phyloP scores from a whole-genome alignment of 345 rosid genomes.

The Cochlearia excelsa region DNA sequence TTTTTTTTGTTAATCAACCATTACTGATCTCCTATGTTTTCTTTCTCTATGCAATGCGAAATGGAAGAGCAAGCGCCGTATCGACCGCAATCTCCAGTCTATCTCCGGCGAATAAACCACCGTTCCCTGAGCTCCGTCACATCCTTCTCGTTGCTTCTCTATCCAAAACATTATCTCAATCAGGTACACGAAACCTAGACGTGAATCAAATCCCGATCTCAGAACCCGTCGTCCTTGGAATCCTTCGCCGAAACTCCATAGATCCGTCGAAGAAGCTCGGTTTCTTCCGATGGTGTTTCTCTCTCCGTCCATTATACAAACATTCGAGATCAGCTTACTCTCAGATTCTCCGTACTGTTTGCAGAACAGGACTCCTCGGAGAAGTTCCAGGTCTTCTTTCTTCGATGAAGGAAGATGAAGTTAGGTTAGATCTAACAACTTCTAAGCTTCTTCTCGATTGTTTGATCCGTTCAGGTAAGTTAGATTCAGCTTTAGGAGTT shows the following conservation, averaged over 20 bases:
- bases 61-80: constrained; percentile 32
- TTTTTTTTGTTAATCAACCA: too few relatives aligned
- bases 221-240: constrained; percentile 58
- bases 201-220: constrained; percentile 55
- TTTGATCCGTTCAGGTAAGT: constrained; percentile 53
- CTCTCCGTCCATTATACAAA: constrained; percentile 54
- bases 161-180: constrained; percentile 54
- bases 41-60: constrained; percentile 23
- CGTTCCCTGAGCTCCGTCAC: constrained; percentile 42
- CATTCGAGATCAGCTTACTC: constrained; percentile 65
- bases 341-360: constrained; percentile 56
- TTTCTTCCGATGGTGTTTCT: constrained; percentile 50
- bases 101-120: constrained; percentile 25
- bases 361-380: constrained; percentile 54
- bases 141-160: constrained; percentile 61
- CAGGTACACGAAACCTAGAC: constrained; percentile 64
- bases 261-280: constrained; percentile 57
- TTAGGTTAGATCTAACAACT: constrained; percentile 50
- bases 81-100: constrained; percentile 22
- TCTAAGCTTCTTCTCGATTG: constrained; percentile 60
- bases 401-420: constrained; percentile 63
- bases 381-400: constrained; percentile 56
- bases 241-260: constrained; percentile 55
- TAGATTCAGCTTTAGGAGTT: constrained; percentile 59
- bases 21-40: too few relatives aligned